Base-by-base conservation (phyloP, 768 basidiomycete species). In the Aureoboletus auriporus region DNA sequence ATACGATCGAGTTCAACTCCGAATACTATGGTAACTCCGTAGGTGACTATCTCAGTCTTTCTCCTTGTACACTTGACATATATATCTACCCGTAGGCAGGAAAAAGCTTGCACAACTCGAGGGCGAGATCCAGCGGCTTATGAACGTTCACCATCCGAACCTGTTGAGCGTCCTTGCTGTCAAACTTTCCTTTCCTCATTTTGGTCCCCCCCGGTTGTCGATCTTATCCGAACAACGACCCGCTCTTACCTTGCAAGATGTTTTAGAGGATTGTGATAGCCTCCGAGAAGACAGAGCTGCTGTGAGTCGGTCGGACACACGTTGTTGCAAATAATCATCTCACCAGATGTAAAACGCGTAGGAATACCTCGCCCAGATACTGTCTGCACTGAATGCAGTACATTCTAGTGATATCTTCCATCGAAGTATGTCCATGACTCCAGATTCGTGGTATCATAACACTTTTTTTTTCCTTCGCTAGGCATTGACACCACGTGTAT, bases 281-380 rank as follows among this genome's bases (percentile, higher is more conserved):
- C 67, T 93, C n/a, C 77, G 81, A 41, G 82, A 88, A 61, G 82
- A 83, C 33, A 75, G 86, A 23, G 84, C 84, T 14, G 74, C 76
- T 35, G 88, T 90, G 54, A 44, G 79, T 55, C 6, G 9, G 23
- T 2, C 61, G 20, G 20, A 23, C 14, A 44, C 41, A 11, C 28
- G 54, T 45, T 30, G 39, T 35, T 35, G n/a, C 38, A 8, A 4
- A 11, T 3, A 17, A 33, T 20, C 13, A 13, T 35, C 45, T 50
- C 27, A 54, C 23, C 26, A 9, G 42, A 1, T 11, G 20, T 29
- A 42, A 14, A n/a, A 39, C 14, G 17, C 50, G 34, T 50, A 90
- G 86, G 89, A 88, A 49, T 92, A 90, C 57, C 71, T 89, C 1
- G 71, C 70, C 0, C 89, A 93, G 61, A 81, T 89, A 33, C 67